Conservation (phyloP, 2,329 filamentous ascomycete genomes). For the Fusarium irregulare region DNA sequence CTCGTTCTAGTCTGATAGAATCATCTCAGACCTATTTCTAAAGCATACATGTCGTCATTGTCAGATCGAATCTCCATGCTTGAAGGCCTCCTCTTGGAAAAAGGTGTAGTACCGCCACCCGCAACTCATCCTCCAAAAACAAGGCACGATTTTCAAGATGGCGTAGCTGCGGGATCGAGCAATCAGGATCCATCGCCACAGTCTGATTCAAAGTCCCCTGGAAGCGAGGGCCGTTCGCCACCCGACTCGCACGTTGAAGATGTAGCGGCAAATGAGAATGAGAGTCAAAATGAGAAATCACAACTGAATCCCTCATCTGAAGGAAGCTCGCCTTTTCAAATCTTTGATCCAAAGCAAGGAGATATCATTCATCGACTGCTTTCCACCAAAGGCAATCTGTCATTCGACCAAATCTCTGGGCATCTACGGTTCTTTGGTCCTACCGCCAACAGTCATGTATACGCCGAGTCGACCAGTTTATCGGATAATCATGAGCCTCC, state of each 20-base stretch:
- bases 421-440: slow-evolving; percentile 65
- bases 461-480: slow-evolving; percentile 55
- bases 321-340: slow-evolving; percentile 51
- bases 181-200: slow-evolving; percentile 17
- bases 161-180: neutral
- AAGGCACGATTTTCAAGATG: slow-evolving; percentile 53
- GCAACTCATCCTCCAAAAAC: slow-evolving; percentile 66
- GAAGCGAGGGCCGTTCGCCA: slow-evolving; percentile 46
- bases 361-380: slow-evolving; percentile 62
- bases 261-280: slow-evolving; percentile 43
- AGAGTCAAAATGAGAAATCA: slow-evolving; percentile 33
- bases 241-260: slow-evolving; percentile 52
- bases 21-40: slow-evolving; percentile 62
- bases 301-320: slow-evolving; percentile 42
- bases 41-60: slow-evolving; percentile 68
- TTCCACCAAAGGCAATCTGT: slow-evolving; percentile 61
- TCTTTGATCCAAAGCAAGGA: slow-evolving; percentile 57
- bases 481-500: slow-evolving; percentile 54
- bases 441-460: slow-evolving; percentile 64
- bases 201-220: slow-evolving; percentile 26
- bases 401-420: slow-evolving; percentile 63
- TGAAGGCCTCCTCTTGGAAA: slow-evolving; percentile 63
- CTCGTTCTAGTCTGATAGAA: slow-evolving; percentile 3
- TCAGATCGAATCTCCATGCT: slow-evolving; percentile 65
- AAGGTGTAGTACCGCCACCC: slow-evolving; percentile 61